Conservation (phyloP, 1,284 basidiomycete species). For the Microbotryum silenes-acaulis region DNA sequence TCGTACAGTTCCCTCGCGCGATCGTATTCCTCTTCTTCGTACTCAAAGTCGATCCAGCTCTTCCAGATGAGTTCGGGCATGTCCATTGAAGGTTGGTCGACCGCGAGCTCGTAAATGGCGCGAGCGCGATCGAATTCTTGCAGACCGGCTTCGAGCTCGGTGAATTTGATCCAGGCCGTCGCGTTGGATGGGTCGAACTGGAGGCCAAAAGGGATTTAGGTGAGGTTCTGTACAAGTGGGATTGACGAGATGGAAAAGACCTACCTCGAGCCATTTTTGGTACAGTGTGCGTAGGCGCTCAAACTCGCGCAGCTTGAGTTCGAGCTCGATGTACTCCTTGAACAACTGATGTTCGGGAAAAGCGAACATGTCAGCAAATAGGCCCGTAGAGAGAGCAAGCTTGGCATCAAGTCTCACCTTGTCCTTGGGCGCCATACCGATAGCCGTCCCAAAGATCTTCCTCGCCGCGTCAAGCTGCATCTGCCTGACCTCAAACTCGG, state of each 20-base stretch:
- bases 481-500: constrained; percentile 82
- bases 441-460: constrained; percentile 79
- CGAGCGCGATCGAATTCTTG: constrained; percentile 87
- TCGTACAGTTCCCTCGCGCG: constrained; percentile 81
- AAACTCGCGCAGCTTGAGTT: constrained; percentile 72
- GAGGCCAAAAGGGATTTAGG: background rate
- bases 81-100: constrained; percentile 80
- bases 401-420: constrained; percentile 40
- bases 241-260: constrained; percentile 25
- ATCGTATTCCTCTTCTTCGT: constrained; percentile 86
- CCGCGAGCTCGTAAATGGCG: constrained; percentile 90
- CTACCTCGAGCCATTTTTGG: constrained; percentile 84
- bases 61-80: constrained; percentile 73
- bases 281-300: constrained; percentile 87
- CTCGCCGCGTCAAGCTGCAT: constrained; percentile 76
- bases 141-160: constrained; percentile 85
- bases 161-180: constrained; percentile 92
- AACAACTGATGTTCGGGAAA: constrained; percentile 48
- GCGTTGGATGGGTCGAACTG: constrained; percentile 84
- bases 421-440: constrained; percentile 95
- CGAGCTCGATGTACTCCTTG: constrained; percentile 88
- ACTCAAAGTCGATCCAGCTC: constrained; percentile 93
- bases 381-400: constrained; percentile 1
- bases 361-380: background rate
- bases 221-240: background rate